Evolutionary conservation across 306 rosid species (phyloP), one percentile per base, ranked within the genome.

Genomic region (Ormosia emarginata): DNA sequence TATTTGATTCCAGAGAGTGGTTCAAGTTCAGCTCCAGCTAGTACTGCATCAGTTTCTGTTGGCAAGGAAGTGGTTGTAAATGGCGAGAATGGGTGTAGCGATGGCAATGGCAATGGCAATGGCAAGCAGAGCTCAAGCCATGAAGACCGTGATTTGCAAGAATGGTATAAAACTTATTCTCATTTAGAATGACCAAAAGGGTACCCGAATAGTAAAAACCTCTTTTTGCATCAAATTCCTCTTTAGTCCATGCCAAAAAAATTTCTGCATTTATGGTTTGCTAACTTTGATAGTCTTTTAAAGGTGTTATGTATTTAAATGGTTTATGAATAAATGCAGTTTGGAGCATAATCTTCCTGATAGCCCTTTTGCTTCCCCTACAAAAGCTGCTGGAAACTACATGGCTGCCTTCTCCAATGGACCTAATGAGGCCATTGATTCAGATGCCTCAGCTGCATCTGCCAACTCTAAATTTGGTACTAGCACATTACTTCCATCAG

Each of bases 341-440:
- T 93, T 93, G 91, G 99, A 93, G 87, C 97, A 93, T 69, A 95
- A 95, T 74, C 99, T 95, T 62, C 99, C 99, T 0, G 98, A 95
- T 79, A 93, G 96, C 82, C 99, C 97, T 36, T 95, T 95, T 81
- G 99, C 99, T 17, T 95, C 99, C 37, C 98, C 99, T 5, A 92
- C 94, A 8, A 95, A 95, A 85, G 93, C 87, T 30, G 85, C 85
- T 55, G 85, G 84, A 9, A 88, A 90, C 47, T 85, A 81, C 82
- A 33, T 86, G 80, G 72, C 88, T 41, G 80, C 89, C 73, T 90
- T 89, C 85, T 67, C 89, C 59, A 81, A 71, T 67, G 83, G 78
- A 18, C 52, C 87, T 13, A 80, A 41, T 34, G 97, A 88, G 79
- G 81, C 89, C 86, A 86, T 69, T 61, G 82, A 69, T 40, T 68